Conservation (phyloP, 768 basidiomycete species). For the Tulasnella sp. region DNA sequence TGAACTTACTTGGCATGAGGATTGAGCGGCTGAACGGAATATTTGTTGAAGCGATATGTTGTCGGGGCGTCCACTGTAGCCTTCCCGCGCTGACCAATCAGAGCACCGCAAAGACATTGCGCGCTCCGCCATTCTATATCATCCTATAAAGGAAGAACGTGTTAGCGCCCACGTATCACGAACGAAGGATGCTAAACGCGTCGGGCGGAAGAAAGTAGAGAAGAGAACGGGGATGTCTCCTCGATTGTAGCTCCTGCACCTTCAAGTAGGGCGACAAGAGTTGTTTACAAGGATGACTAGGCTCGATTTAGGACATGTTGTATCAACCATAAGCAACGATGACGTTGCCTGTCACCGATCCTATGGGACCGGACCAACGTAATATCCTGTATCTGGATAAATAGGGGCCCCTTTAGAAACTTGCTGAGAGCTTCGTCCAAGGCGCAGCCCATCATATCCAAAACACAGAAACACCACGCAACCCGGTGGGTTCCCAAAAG, state of each 20-base stretch:
- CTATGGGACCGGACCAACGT: not conserved
- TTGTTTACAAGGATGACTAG: constrained; percentile 67
- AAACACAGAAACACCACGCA: constrained; percentile 15
- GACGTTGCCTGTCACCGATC: constrained; percentile 11
- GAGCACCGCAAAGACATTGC: constrained; percentile 75
- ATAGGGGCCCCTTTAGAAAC: constrained; percentile 33
- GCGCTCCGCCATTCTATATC: constrained; percentile 54
- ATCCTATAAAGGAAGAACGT: no score
- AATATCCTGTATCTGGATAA: not conserved
- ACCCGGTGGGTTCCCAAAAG: constrained; percentile 19
- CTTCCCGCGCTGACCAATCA: constrained; percentile 61
- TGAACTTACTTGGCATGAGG: constrained; percentile 49
- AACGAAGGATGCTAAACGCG: no score
- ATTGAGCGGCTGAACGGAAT: constrained; percentile 65
- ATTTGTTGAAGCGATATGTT: constrained; percentile 71
- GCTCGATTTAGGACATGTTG: constrained; percentile 68
- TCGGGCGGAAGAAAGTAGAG: constrained; percentile 16
- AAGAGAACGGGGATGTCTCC: constrained; percentile 44
- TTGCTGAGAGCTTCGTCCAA: constrained; percentile 45
- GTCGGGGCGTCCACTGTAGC: constrained; percentile 27
- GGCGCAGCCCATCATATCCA: constrained; percentile 18
- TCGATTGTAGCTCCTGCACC: constrained; percentile 83
- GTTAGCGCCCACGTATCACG: no score
- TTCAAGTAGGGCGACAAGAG: constrained; percentile 61
- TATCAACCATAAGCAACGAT: constrained; percentile 72